Conservation (phyloP, 2,329 filamentous ascomycete species). For the Fonsecaea nubica region DNA sequence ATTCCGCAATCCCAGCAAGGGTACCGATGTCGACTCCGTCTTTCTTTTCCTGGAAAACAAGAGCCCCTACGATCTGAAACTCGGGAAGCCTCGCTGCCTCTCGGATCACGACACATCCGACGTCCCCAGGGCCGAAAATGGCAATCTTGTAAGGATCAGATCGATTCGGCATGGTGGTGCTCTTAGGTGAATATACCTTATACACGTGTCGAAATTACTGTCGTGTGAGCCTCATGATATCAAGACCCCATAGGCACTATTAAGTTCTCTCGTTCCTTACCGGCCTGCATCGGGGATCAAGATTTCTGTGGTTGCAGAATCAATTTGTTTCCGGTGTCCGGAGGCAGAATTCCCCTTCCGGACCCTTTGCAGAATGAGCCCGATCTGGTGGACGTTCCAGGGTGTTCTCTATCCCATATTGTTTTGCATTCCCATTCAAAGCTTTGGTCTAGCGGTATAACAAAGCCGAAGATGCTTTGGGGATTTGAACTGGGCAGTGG, state of each 20-base stretch:
- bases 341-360: background rate
- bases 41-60: slow-evolving; percentile 17
- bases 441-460: background rate
- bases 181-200: background rate
- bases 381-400: background rate
- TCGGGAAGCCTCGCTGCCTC: slow-evolving; percentile 17
- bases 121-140: slow-evolving; percentile 6
- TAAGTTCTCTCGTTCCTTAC: slow-evolving; percentile 2
- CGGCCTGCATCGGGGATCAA: slow-evolving; percentile 4
- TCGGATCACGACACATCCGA: slow-evolving; percentile 36
- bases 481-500: background rate
- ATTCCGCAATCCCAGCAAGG: slow-evolving; percentile 10
- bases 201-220: background rate
- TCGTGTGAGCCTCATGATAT: background rate
- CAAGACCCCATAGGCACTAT: background rate
- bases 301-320: slow-evolving; percentile 7
- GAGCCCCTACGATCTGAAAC: slow-evolving; percentile 11
- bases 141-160: slow-evolving; percentile 9
- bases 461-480: slow-evolving; percentile 1
- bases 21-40: slow-evolving; percentile 12
- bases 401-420: background rate
- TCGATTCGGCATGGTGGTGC: slow-evolving; percentile 6
- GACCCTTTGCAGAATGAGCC: slow-evolving; percentile 2
- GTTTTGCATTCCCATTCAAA: background rate
- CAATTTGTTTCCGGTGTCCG: slow-evolving; percentile 8